Evolutionary conservation across 441 rosid genomes (phyloP).

Genomic region (Eutrema salsugineum): DNA sequence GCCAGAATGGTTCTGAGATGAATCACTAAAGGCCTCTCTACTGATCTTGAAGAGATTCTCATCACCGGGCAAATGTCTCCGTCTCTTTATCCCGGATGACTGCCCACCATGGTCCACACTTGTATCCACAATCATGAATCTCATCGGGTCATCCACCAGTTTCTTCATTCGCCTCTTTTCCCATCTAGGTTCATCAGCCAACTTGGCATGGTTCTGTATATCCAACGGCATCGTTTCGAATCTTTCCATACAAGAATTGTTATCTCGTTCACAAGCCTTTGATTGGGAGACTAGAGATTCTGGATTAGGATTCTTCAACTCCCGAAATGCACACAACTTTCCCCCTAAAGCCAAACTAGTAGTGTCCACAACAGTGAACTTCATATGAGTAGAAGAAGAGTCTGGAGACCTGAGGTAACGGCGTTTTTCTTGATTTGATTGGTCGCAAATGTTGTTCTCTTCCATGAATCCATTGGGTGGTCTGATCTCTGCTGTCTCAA

Average conservation of each 20-base stretch:
- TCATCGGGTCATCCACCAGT: conserved; percentile 17
- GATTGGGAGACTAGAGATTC: conserved; percentile 28
- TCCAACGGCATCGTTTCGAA: conserved; percentile 14
- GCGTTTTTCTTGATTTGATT: conserved; percentile 27
- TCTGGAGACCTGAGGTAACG: conserved; percentile 51
- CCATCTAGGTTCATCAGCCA: conserved; percentile 15
- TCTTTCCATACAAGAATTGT: conserved; percentile 8
- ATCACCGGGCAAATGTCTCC: conserved; percentile 34
- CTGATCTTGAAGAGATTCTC: conserved; percentile 24
- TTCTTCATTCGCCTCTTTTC: conserved; percentile 13
- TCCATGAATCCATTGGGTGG: conserved; percentile 25
- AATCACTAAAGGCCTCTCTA: not conserved
- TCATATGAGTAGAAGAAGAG: conserved; percentile 36
- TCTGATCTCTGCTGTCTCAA: conserved; percentile 42
- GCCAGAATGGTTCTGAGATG: not conserved
- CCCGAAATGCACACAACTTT: conserved; percentile 36
- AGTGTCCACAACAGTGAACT: conserved; percentile 57
- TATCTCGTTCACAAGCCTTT: conserved; percentile 5
- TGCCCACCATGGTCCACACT: conserved; percentile 41
- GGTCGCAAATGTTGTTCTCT: conserved; percentile 25
- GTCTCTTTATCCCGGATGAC: conserved; percentile 34
- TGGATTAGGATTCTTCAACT: conserved; percentile 31
- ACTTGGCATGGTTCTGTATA: conserved; percentile 11
- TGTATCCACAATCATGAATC: conserved; percentile 55
- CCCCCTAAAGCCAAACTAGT: conserved; percentile 43